phyloP scores from a whole-genome alignment of 2,329 filamentous ascomycete genomes.

The Colletotrichum ledebouriae region DNA sequence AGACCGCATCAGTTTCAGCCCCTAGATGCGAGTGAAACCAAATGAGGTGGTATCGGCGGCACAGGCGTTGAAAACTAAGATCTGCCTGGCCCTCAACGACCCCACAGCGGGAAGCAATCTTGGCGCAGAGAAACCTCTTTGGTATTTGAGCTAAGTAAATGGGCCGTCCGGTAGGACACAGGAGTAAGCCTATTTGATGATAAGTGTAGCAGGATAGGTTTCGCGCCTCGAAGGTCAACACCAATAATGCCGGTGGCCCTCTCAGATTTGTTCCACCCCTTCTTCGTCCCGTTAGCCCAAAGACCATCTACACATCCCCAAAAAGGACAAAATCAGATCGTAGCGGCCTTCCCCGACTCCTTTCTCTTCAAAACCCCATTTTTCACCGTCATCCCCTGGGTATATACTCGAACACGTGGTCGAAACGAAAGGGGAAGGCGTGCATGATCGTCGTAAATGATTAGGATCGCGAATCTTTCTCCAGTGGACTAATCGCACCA shows the following conservation, averaged over 20 bases:
- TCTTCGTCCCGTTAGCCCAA: conserved; percentile 4
- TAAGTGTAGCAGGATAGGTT: conserved; percentile 36
- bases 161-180: conserved; percentile 23
- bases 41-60: conserved; percentile 13
- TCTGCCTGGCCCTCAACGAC: not conserved
- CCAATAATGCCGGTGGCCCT: conserved; percentile 14
- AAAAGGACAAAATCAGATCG: conserved; percentile 45
- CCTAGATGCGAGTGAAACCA: conserved; percentile 33
- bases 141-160: conserved; percentile 40
- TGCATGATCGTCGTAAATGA: conserved; percentile 47
- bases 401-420: conserved; percentile 56
- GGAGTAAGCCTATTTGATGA: conserved; percentile 32
- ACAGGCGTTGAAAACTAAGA: not conserved
- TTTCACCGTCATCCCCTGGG: conserved; percentile 48
- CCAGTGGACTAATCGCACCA: conserved; percentile 32
- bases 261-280: conserved; percentile 10
- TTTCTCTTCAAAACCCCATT: conserved; percentile 48
- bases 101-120: not conserved
- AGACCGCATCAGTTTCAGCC: conserved; percentile 31
- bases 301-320: conserved; percentile 16
- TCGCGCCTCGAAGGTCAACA: conserved; percentile 6
- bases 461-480: conserved; percentile 46
- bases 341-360: conserved; percentile 49
- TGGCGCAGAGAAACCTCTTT: conserved; percentile 22
- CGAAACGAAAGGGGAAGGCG: conserved; percentile 53